Percentiles rank a stretch among this genome's conserved stretches.
These are phyloP conservation scores for Coelastrella sp. DNA, from an alignment of 139 green algal species.

Conservation along the genomic window DNA sequence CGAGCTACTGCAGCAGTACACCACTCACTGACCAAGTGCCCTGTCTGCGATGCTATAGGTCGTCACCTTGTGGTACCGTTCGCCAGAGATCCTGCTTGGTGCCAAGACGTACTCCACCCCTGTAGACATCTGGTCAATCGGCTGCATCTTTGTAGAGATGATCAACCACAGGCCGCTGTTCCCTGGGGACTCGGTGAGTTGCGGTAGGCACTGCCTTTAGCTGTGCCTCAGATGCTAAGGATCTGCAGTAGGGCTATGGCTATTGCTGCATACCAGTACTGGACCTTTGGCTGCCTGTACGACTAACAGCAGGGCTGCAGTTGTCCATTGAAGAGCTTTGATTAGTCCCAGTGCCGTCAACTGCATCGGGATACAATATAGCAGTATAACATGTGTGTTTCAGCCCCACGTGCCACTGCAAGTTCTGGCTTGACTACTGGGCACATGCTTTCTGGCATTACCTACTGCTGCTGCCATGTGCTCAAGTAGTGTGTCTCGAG, in stretches of 20 bases:
- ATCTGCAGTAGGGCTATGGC: no score
- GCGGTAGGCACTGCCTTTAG: background rate
- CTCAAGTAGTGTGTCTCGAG: no score
- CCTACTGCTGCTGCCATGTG: no score
- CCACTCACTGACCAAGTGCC: no score
- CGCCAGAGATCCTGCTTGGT: slow-evolving; percentile 98
- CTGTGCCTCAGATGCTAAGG: no score
- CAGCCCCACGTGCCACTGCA: background rate
- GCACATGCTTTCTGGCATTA: background rate
- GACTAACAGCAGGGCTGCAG: no score
- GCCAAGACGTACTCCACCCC: slow-evolving; percentile 93
- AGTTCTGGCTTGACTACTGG: background rate
- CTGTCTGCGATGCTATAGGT: slow-evolving; percentile 62
- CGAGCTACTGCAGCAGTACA: no score
- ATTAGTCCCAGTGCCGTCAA: background rate
- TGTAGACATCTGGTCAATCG: slow-evolving; percentile 98
- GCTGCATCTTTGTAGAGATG: slow-evolving; percentile 99
- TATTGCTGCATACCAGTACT: no score
- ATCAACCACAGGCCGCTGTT: slow-evolving; percentile 87
- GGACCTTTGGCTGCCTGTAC: no score
- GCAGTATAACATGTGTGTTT: background rate
- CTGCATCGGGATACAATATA: background rate
- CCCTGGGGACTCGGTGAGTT: slow-evolving; percentile 76
- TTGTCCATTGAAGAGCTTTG: no score
- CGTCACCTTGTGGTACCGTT: slow-evolving; percentile 98